A percentile compares a stretch with the other conserved stretches of the same genome.
These are phyloP conservation scores for Novymonas esmeraldas DNA, from an alignment of 208 protist species.

Conservation along the genomic window DNA sequence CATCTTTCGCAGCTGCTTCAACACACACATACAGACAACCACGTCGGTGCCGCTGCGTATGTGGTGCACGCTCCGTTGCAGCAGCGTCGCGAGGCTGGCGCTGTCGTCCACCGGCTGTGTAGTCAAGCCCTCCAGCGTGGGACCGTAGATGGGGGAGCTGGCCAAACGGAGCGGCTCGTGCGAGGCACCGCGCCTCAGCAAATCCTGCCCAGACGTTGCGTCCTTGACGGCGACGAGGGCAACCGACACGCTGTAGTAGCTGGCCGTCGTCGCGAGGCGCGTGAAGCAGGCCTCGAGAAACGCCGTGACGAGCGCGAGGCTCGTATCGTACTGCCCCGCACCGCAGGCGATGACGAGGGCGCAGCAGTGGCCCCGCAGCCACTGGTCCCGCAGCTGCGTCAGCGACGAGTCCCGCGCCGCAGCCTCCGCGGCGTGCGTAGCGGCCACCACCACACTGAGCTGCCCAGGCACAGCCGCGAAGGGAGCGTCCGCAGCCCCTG, in stretches of 20 bases:
- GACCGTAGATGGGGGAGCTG: background rate
- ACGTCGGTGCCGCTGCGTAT: background rate
- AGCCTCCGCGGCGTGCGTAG: background rate
- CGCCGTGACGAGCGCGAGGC: no score
- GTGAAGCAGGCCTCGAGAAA: background rate
- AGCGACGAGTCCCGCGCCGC: background rate
- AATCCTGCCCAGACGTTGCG: background rate
- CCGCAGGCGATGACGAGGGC: background rate
- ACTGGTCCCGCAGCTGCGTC: background rate
- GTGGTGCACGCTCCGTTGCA: background rate
- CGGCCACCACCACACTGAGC: background rate
- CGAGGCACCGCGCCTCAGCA: background rate
- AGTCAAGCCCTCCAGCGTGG: background rate
- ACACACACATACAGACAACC: background rate
- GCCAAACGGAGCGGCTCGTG: background rate
- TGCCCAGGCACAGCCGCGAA: slow-evolving; percentile 1
- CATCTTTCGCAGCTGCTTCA: background rate
- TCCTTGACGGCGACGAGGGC: background rate
- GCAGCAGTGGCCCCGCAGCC: background rate
- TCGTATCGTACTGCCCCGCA: no score
- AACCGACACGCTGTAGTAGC: background rate
- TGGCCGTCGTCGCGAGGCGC: background rate
- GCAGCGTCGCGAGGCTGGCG: background rate
- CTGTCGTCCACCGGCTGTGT: background rate
- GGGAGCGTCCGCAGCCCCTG: background rate